Evolutionary conservation across 768 basidiomycete genomes (phyloP).

Genomic region (Mrakia hoshinonis): DNA sequence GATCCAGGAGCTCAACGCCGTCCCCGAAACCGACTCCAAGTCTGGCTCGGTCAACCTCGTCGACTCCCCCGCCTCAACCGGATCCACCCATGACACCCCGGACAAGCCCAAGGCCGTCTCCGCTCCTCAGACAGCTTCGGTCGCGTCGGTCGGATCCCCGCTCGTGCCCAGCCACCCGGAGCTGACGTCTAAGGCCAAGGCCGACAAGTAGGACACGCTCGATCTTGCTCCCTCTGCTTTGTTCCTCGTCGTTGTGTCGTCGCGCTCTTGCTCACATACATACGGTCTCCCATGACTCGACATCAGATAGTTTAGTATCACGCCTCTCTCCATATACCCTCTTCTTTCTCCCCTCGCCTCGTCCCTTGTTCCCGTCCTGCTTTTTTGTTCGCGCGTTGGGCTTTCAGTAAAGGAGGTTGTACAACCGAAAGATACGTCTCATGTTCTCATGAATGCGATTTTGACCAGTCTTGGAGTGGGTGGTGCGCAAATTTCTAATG

Average conservation of each 20-base stretch:
- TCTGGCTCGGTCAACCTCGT: constrained; percentile 14
- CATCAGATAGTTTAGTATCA: no score
- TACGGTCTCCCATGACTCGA: no score
- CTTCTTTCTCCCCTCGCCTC: no score
- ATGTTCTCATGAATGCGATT: no score
- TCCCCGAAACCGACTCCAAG: constrained; percentile 8
- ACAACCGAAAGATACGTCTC: no score
- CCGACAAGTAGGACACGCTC: background rate
- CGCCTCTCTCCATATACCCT: no score
- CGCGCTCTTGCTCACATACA: no score
- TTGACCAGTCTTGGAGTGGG: no score
- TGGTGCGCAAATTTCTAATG: no score
- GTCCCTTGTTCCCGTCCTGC: no score
- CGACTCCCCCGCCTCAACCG: background rate
- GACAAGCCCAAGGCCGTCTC: constrained; percentile 34
- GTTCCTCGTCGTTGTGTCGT: background rate
- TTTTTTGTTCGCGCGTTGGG: no score
- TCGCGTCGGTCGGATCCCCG: constrained; percentile 7
- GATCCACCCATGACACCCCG: background rate
- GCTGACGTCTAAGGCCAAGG: background rate
- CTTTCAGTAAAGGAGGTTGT: no score
- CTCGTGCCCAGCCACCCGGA: constrained; percentile 19
- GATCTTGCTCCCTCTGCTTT: background rate
- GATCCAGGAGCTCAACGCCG: constrained; percentile 7
- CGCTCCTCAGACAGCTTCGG: background rate